A percentile compares a stretch with the other conserved stretches of the same genome.
These are phyloP conservation scores for Elaeis oleifera DNA, from an alignment of 202 grass and related monocot genomes.

Conservation along the genomic window DNA sequence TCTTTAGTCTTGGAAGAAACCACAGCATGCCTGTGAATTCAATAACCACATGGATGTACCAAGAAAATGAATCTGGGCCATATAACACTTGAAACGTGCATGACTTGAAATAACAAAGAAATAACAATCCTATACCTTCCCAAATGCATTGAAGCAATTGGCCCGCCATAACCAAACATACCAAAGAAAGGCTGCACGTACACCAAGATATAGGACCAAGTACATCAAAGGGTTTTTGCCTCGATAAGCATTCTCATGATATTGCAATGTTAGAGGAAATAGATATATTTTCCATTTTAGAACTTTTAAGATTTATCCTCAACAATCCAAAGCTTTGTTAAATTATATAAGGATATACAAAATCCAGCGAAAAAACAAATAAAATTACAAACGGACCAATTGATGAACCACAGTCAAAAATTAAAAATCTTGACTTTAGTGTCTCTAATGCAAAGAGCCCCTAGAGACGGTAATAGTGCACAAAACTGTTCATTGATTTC, in stretches of 20 bases:
- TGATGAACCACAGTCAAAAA: no score
- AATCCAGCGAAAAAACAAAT: no score
- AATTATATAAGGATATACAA: no score
- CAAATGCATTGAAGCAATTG: constrained; percentile 50
- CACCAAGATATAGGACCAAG: constrained; percentile 5
- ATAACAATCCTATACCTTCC: constrained; percentile 27
- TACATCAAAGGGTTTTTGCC: background rate
- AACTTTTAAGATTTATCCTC: background rate
- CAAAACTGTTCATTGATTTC: no score
- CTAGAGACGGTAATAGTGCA: no score
- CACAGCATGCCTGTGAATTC: constrained; percentile 21
- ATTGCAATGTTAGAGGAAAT: background rate
- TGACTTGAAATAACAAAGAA: no score
- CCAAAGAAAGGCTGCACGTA: constrained; percentile 49
- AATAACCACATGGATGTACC: background rate
- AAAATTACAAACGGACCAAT: no score
- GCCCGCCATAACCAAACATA: constrained; percentile 56
- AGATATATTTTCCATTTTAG: background rate
- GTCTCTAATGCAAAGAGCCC: no score
- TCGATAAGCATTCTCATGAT: background rate
- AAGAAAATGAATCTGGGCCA: background rate
- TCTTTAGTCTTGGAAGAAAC: constrained; percentile 52
- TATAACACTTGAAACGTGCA: no score
- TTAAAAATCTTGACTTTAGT: no score
- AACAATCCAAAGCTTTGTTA: no score